These are phyloP conservation scores for Syzygium oleosum DNA, from an alignment of 345 rosid species.

Conservation along the genomic window DNA sequence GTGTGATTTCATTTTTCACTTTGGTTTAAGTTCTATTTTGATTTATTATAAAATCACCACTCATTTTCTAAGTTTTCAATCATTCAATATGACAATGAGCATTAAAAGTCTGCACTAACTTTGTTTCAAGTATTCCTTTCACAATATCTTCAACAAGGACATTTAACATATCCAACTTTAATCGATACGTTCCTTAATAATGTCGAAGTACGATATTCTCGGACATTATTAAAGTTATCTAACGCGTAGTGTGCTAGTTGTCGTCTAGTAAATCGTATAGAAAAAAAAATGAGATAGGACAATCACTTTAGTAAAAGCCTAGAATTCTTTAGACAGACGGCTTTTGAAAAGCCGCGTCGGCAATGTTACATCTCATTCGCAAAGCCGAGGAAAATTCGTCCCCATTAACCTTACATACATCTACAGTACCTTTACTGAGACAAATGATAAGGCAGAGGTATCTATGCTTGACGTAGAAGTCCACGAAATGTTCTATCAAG, in stretches of 20 bases:
- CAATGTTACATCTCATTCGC: neutral
- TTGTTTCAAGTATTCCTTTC: neutral
- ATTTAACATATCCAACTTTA: neutral
- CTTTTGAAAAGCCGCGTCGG: neutral
- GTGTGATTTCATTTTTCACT: neutral
- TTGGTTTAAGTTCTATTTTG: neutral
- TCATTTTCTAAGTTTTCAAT: neutral
- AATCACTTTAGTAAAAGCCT: neutral
- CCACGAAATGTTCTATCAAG: neutral
- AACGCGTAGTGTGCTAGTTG: fast-evolving
- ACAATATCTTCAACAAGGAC: neutral
- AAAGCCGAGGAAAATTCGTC: neutral
- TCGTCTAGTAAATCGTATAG: neutral
- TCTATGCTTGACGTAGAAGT: neutral
- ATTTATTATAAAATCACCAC: neutral
- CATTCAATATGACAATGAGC: neutral
- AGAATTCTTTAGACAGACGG: neutral
- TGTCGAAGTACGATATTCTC: neutral
- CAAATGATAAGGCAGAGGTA: neutral
- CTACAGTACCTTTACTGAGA: neutral
- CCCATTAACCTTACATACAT: neutral
- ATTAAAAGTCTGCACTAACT: neutral
- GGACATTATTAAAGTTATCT: neutral
- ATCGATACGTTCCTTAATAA: neutral
- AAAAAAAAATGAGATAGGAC: neutral